These are phyloP conservation scores for Halteria grandinella DNA, from an alignment of 73 alveolate species.

Conservation along the genomic window DNA sequence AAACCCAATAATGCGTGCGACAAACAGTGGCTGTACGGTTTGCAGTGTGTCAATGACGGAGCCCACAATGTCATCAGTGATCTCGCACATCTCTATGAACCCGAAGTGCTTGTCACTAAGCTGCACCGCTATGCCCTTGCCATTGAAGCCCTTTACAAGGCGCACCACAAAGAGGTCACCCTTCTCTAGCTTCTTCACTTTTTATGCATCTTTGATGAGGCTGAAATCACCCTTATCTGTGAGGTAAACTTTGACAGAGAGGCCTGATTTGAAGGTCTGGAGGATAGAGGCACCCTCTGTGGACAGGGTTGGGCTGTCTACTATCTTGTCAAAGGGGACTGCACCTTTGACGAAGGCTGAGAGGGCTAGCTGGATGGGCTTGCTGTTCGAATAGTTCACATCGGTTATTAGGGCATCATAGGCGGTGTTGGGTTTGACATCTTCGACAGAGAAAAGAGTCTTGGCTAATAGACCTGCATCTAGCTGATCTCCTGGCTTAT, in stretches of 20 bases:
- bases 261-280: conserved; percentile 4
- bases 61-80: conserved; percentile 48
- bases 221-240: too few relatives aligned
- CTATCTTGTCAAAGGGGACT: conserved; percentile 19
- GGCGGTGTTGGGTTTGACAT: background rate
- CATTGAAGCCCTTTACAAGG: conserved; percentile 26
- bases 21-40: conserved; percentile 19
- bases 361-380: conserved; percentile 25
- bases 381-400: conserved; percentile 3
- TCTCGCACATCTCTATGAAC: conserved; percentile 50
- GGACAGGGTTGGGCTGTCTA: background rate
- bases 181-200: background rate
- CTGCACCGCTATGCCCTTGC: conserved; percentile 51
- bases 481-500: conserved; percentile 1
- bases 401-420: conserved; percentile 36
- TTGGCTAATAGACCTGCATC: conserved; percentile 2
- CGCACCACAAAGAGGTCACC: conserved; percentile 34
- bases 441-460: conserved; percentile 20
- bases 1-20: conserved; percentile 25
- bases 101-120: conserved; percentile 45
- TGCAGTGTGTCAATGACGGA: conserved; percentile 7
- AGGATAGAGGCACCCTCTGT: conserved; percentile 40
- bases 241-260: background rate
- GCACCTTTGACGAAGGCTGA: conserved; percentile 32
- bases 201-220: too few relatives aligned